Base-by-base conservation (phyloP, 192 early-diverging fungal species). In the Rhizophlyctis rosea region DNA sequence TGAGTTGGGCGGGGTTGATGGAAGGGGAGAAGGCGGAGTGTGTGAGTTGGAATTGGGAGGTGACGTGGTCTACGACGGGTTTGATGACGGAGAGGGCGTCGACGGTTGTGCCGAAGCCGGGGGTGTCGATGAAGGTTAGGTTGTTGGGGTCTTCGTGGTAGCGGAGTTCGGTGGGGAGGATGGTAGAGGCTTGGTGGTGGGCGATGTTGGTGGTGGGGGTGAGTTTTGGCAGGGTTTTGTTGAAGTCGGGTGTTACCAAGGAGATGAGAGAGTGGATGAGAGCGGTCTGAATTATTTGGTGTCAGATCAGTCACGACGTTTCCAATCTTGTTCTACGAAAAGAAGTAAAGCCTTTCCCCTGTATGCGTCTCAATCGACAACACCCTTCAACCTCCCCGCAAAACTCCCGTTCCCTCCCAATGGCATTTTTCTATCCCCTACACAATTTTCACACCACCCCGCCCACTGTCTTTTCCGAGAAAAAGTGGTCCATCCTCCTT, bases 41-140 rank as follows among this genome's bases (percentile, higher is more conserved):
- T 34, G 76, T 74, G 31, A 24, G 7, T 14, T 9, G 24, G 44
- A 77, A 79, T 36, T 74, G 74, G 2, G 44, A 9, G 3, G 31
- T 23, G 31, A 54, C 32, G 51, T 79, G 74, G 5, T 57, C 48
- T 1, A 79, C 30, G 30, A 75, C 48, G 9, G 77, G 77, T 1
- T 49, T 63, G 28, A 79, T 75, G 50, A 70, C 61, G 23, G 28
- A 47, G 34, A 69, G 62, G 5, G 75, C 62, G 47, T 79, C 74
- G 30, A 71, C 44, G 29, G 50, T 59, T 21, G 53, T 16, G 28
- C 74, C 71, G 29, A 62, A 73, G 3, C 77, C 77, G 0, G 72
- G 74, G 16, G 73, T 70, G 59, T 79, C 77, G 24, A 79, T 64
- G 62, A 79, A 68, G 9, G 61, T 71, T 25, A 79, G 44, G 52